Conservation (phyloP, 2,329 filamentous ascomycete species). For the Pseudocercospora vitis region DNA sequence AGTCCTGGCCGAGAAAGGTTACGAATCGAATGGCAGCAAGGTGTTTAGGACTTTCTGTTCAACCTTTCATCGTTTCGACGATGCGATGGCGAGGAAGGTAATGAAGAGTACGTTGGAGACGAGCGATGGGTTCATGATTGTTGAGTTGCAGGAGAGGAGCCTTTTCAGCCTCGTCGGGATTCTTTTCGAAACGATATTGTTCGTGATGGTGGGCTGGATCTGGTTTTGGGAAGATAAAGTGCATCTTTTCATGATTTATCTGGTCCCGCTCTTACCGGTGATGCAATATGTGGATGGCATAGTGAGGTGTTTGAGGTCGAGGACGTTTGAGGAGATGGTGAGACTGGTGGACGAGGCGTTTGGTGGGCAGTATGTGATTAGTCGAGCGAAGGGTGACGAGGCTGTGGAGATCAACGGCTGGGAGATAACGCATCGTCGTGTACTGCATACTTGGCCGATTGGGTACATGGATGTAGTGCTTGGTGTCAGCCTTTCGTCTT, state of each 20-base stretch:
- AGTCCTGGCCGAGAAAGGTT: constrained; percentile 18
- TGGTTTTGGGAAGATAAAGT: constrained; percentile 54
- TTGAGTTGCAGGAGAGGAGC: constrained; percentile 69
- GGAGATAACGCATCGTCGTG: constrained; percentile 43
- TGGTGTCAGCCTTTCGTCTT: not conserved
- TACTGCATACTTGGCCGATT: constrained; percentile 50
- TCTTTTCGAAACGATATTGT: constrained; percentile 43
- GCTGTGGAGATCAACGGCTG: constrained; percentile 38
- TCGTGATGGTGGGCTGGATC: constrained; percentile 56
- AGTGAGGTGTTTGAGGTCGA: constrained; percentile 65
- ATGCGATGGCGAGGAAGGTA: constrained; percentile 60
- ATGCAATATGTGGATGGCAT: constrained; percentile 69
- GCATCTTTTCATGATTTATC: constrained; percentile 66
- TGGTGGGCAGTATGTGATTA: constrained; percentile 43
- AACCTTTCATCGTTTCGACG: constrained; percentile 75
- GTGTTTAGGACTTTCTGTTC: constrained; percentile 71
- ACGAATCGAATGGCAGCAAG: constrained; percentile 28
- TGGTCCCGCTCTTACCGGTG: constrained; percentile 66
- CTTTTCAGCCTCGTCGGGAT: constrained; percentile 36
- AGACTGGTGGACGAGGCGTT: constrained; percentile 50
- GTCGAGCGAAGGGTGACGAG: not conserved
- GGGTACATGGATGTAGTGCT: constrained; percentile 49
- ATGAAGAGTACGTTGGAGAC: constrained; percentile 65
- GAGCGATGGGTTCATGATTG: constrained; percentile 67
- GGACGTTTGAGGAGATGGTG: constrained; percentile 66